These are phyloP conservation scores for Liquidambar formosana DNA, from an alignment of 164 flowering plant genomes.

Conservation along the genomic window DNA sequence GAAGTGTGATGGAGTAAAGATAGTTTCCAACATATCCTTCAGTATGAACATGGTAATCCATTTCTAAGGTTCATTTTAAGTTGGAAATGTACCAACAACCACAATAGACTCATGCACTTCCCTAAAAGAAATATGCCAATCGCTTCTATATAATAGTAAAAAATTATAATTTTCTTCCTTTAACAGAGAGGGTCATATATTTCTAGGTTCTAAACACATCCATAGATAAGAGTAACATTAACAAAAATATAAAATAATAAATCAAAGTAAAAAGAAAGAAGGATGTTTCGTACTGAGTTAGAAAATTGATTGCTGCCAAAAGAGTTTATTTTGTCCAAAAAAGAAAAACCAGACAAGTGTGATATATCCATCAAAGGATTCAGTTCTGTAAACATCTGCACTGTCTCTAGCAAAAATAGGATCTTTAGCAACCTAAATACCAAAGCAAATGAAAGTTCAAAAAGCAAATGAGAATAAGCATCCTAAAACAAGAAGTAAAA, in stretches of 20 bases:
- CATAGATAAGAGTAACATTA: not conserved
- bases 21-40: too few relatives aligned
- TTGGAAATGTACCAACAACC: too few relatives aligned
- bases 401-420: constrained; percentile 69
- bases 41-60: too few relatives aligned
- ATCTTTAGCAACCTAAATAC: constrained; percentile 66
- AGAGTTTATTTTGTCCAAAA: not conserved
- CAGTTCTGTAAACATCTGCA: constrained; percentile 67
- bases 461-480: not conserved
- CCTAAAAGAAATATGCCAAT: not conserved
- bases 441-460: constrained; percentile 4
- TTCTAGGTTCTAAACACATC: not conserved
- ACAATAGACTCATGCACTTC: not conserved
- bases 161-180: not conserved
- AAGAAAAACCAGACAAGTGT: not conserved
- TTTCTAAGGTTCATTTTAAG: too few relatives aligned
- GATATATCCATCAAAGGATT: not conserved
- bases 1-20: too few relatives aligned
- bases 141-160: not conserved
- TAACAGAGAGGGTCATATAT: not conserved
- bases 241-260: not conserved
- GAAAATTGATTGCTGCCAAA: not conserved
- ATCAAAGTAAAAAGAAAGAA: not conserved
- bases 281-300: not conserved
- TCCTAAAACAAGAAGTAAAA: too few relatives aligned